phyloP scores from a whole-genome alignment of 2,329 filamentous ascomycete genomes.

The Trichoderma brevicompactum region DNA sequence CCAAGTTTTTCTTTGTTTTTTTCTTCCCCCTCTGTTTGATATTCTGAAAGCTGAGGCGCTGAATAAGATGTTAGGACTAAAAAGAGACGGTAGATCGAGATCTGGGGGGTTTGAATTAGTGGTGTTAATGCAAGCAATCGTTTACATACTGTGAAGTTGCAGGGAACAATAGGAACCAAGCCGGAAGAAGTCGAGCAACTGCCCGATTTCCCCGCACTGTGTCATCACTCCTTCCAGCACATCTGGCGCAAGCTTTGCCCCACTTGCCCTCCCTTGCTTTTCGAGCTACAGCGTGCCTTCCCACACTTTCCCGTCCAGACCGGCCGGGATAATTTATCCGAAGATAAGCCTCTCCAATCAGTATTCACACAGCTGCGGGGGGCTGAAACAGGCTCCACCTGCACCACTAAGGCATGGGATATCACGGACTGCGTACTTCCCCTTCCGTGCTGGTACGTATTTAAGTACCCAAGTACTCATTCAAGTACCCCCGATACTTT shows the following conservation, averaged over 20 bases:
- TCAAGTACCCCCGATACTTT: no score
- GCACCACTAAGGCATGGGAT: no score
- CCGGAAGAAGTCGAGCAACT: no score
- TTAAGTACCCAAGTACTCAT: background rate
- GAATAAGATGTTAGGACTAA: no score
- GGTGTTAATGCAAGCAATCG: background rate
- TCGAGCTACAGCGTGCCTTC: background rate
- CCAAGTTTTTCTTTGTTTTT: no score
- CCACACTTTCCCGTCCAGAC: background rate
- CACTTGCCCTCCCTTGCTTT: background rate
- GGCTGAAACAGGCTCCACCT: constrained; percentile 6
- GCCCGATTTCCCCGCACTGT: background rate
- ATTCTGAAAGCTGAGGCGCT: background rate
- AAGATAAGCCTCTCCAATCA: background rate
- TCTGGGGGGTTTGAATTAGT: background rate
- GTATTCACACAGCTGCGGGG: background rate
- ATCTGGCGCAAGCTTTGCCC: background rate
- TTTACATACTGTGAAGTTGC: background rate
- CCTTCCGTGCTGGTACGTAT: background rate
- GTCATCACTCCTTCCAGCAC: background rate
- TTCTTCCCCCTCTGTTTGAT: no score
- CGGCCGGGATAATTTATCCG: constrained; percentile 7
- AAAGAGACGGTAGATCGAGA: background rate
- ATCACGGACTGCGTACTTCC: background rate
- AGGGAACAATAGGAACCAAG: background rate